Base-by-base conservation (phyloP, 441 rosid genomes). In the Pelargonium myrrhifolium region DNA sequence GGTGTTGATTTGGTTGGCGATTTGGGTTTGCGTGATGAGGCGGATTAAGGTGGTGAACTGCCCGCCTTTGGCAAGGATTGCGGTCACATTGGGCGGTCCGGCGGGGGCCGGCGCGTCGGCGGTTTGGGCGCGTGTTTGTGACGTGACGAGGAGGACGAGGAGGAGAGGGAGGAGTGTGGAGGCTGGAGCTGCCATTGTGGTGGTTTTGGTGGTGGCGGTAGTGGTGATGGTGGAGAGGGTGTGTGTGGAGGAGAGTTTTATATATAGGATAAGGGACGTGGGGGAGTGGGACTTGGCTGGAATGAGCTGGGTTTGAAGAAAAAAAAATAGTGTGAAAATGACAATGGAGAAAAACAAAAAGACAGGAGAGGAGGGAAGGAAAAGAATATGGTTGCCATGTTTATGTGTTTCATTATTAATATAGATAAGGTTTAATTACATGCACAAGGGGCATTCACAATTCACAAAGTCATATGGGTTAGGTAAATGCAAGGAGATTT, bases 11-110 rank as follows among this genome's bases (percentile, higher is more conserved):
- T 67, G 70, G 18, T 56, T 43, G 14, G 64, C 35, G 11, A 56
- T 64, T n/a, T 56, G 70, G 64, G 64, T 67, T 24, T 40, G 6
- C 15, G 51, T 22, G 35, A 67, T 49, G 64, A 67, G 64, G 51
- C 37, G 61, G 70, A 67, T 3, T 24, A 56, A 43, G 62, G 42
- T 40, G 5, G 64, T 51, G 51, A 15, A 67, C 35, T 24, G 62
- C 7, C 64, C 70, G 14, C 12, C 51, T 40, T 67, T 67, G 18
- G 17, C 53, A 8, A 67, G 64, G 55, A 67, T 67, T n/a, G 24
- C 45, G 51, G 62, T 31, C 53, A 67, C 0, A 64, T 22, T 40
- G 37, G 63, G 24, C 12, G 24, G 70, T 64, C 58, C 35, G 31
- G 21, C 26, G 47, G 47, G 47, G 47, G 3, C n/a, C n/a, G n/a